These are phyloP conservation scores for Sphagnum magellanicum DNA, from an alignment of 228 moss, liverwort and hornwort genomes.

Conservation along the genomic window DNA sequence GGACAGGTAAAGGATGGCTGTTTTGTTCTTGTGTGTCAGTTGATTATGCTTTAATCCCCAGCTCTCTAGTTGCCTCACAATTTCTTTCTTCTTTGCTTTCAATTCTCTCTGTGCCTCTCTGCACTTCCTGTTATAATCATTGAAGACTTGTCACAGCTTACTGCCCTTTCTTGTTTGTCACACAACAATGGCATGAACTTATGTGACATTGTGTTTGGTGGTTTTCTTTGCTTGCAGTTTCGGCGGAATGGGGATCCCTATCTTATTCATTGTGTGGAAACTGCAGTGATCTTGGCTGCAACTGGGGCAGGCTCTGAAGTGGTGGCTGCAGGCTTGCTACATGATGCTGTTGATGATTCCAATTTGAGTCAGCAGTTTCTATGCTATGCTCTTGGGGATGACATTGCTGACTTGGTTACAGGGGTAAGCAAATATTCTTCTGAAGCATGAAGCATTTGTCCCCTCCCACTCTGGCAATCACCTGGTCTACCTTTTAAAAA, in stretches of 20 bases:
- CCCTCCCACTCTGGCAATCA: too few relatives aligned
- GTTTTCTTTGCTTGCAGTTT: slow-evolving; percentile 28
- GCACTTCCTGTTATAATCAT: neutral
- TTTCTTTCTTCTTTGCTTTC: neutral
- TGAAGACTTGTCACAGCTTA: neutral
- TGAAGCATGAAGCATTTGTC: neutral
- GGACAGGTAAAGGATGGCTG: slow-evolving; percentile 56
- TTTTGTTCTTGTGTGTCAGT: too few relatives aligned
- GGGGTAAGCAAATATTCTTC: slow-evolving; percentile 43
- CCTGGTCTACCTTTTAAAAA: too few relatives aligned
- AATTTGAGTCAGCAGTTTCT: slow-evolving; percentile 41
- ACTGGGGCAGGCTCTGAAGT: slow-evolving; percentile 71
- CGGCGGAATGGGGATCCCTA: slow-evolving; percentile 73
- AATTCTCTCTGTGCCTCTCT: neutral
- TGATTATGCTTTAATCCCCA: neutral
- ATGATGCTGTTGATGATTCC: slow-evolving; percentile 81
- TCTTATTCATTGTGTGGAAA: slow-evolving; percentile 77
- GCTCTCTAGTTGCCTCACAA: neutral
- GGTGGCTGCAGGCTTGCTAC: slow-evolving; percentile 80
- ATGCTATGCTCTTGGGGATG: slow-evolving; percentile 50
- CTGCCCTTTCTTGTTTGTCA: neutral
- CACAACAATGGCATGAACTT: neutral
- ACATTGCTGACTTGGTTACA: slow-evolving; percentile 58
- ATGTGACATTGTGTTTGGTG: neutral
- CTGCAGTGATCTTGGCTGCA: slow-evolving; percentile 66